phyloP scores from a whole-genome alignment of 305 asterid genomes.

The Petunia hybrid region DNA sequence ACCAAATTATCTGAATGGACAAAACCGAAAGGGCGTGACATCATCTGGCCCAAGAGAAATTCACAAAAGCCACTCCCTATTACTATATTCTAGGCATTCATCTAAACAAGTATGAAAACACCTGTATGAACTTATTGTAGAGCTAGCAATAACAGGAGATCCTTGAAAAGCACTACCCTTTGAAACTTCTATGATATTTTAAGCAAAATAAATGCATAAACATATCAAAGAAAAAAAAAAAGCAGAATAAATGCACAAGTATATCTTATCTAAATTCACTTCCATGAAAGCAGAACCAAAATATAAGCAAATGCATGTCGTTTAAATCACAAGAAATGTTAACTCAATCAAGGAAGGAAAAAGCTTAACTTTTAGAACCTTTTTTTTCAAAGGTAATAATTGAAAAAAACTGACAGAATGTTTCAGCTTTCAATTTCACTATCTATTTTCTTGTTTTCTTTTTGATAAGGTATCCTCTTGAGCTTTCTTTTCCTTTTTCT shows the following conservation, averaged over 20 bases:
- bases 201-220: slow-evolving; percentile 21
- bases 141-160: slow-evolving; percentile 1
- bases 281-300: slow-evolving; percentile 8
- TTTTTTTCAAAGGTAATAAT: too few relatives aligned
- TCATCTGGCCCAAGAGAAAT: slow-evolving; percentile 10
- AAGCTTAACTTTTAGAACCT: too few relatives aligned
- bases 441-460: background rate
- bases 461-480: slow-evolving; percentile 8
- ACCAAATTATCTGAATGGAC: background rate
- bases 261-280: slow-evolving; percentile 17
- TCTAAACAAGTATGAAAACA: background rate
- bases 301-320: background rate
- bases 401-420: background rate
- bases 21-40: background rate
- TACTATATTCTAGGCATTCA: slow-evolving; percentile 11
- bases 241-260: slow-evolving; percentile 21
- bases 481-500: slow-evolving; percentile 21
- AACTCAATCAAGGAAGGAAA: slow-evolving; percentile 6
- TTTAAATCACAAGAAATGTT: slow-evolving; percentile 8
- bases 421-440: background rate
- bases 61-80: background rate
- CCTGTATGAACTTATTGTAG: background rate
- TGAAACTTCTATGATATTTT: background rate
- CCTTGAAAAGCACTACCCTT: slow-evolving; percentile 16
- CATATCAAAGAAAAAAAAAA: background rate